phyloP scores from a whole-genome alignment of 176 grass and related monocot genomes.

The Carex littledalei region DNA sequence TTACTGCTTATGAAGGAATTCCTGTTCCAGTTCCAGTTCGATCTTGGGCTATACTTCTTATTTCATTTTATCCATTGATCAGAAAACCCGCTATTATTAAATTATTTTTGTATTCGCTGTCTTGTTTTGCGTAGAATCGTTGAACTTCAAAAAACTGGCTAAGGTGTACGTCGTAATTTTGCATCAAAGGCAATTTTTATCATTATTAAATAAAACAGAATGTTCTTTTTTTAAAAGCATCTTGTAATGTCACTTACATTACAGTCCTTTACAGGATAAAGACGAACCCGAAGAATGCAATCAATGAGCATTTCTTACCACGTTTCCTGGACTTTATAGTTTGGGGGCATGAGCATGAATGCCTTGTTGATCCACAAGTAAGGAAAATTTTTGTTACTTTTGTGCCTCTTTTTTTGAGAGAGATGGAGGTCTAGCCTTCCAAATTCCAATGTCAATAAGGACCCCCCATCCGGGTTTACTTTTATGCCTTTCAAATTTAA shows the following conservation, averaged over 20 bases:
- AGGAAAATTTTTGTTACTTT: conserved; percentile 8
- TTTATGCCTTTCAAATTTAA: not conserved
- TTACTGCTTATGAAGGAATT: not conserved
- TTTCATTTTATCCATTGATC: not conserved
- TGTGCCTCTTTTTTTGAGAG: not conserved
- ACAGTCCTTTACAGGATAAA: conserved; percentile 37
- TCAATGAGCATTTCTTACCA: conserved; percentile 62
- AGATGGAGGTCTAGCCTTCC: too few relatives aligned
- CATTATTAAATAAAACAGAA: not conserved
- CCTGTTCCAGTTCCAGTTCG: not conserved
- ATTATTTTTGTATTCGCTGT: not conserved
- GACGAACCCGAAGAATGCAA: conserved; percentile 36
- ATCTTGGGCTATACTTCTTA: not conserved
- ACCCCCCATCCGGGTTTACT: not conserved
- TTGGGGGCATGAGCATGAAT: conserved; percentile 94
- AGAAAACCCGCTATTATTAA: not conserved
- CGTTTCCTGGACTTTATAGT: conserved; percentile 69
- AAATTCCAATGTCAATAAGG: too few relatives aligned
- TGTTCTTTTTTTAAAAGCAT: not conserved
- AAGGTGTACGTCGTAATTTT: not conserved
- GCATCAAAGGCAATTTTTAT: not conserved
- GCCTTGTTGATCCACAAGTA: conserved; percentile 71
- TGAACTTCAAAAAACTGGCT: not conserved
- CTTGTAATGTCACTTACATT: not conserved
- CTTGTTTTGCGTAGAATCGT: not conserved